A percentile compares a stretch with the other conserved stretches of the same genome.
Evolutionary conservation across 495 filamentous ascomycete species (phyloP).

Genomic region (Echria macrotheca): DNA sequence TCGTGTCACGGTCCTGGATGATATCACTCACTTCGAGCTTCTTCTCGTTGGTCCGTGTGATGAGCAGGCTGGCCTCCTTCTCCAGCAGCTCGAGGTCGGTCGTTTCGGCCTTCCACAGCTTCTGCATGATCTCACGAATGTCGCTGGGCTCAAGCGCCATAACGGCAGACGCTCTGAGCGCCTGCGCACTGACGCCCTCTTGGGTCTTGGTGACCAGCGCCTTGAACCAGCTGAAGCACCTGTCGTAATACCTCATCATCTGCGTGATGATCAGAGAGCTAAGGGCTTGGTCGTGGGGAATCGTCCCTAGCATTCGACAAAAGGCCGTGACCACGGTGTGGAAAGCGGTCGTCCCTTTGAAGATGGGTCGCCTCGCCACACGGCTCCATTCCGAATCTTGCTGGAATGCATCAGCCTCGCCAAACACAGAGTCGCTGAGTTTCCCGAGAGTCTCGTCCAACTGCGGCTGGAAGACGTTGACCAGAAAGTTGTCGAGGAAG

Average conservation of each 20-base stretch:
- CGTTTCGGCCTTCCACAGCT: constrained; percentile 53
- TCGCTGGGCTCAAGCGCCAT: constrained; percentile 62
- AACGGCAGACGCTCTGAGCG: constrained; percentile 65
- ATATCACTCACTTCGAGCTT: constrained; percentile 71
- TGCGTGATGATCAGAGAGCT: constrained; percentile 84
- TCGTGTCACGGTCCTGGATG: constrained; percentile 81
- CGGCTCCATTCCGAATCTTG: constrained; percentile 76
- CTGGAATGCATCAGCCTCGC: constrained; percentile 80
- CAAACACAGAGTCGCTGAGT: constrained; percentile 73
- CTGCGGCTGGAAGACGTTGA: constrained; percentile 96
- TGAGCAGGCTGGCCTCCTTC: constrained; percentile 64
- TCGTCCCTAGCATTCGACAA: constrained; percentile 88
- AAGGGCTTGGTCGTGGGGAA: constrained; percentile 95
- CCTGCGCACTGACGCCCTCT: constrained; percentile 33
- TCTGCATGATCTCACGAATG: constrained; percentile 57
- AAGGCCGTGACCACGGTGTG: constrained; percentile 82
- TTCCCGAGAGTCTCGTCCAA: constrained; percentile 93
- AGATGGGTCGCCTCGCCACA: constrained; percentile 75
- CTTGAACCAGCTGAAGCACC: constrained; percentile 88
- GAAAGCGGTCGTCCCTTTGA: constrained; percentile 88
- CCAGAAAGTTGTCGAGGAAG: constrained; percentile 95
- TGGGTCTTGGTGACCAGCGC: constrained; percentile 55
- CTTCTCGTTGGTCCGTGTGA: constrained; percentile 56
- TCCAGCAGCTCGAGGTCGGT: constrained; percentile 42
- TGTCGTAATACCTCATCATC: constrained; percentile 84